These are phyloP conservation scores for Xylariaceae sp. DNA, from an alignment of 2,329 filamentous ascomycete genomes.

Conservation along the genomic window DNA sequence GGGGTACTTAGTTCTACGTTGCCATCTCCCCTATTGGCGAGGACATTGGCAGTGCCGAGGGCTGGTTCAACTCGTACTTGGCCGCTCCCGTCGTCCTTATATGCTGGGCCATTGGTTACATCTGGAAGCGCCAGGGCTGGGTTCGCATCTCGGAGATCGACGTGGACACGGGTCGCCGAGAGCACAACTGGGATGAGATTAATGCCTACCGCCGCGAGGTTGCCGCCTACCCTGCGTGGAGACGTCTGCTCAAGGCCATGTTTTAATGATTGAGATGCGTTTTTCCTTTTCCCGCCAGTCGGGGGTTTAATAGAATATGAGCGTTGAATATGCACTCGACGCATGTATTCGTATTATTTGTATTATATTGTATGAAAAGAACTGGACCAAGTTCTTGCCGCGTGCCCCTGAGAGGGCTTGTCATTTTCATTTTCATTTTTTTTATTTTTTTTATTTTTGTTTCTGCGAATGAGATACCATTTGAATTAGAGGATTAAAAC, in stretches of 20 bases:
- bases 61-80: constrained; percentile 51
- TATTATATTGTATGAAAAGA: background rate
- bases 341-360: background rate
- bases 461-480: background rate
- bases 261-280: constrained; percentile 26
- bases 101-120: constrained; percentile 51
- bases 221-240: constrained; percentile 44
- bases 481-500: background rate
- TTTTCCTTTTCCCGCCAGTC: constrained; percentile 18
- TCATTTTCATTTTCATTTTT: background rate
- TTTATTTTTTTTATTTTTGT: too few species aligned
- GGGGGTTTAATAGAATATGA: constrained; percentile 14
- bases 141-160: constrained; percentile 56
- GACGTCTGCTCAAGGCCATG: constrained; percentile 27
- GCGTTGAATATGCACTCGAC: constrained; percentile 2
- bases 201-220: constrained; percentile 42
- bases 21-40: constrained; percentile 34
- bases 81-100: constrained; percentile 48
- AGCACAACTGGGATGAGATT: constrained; percentile 57
- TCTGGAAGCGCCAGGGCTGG: constrained; percentile 60
- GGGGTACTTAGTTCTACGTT: constrained; percentile 37
- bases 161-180: constrained; percentile 58
- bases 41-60: constrained; percentile 34
- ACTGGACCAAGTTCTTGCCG: background rate
- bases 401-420: background rate